Evolutionary conservation across 176 grass and related monocot species (phyloP).

Genomic region (Carex kokanica): DNA sequence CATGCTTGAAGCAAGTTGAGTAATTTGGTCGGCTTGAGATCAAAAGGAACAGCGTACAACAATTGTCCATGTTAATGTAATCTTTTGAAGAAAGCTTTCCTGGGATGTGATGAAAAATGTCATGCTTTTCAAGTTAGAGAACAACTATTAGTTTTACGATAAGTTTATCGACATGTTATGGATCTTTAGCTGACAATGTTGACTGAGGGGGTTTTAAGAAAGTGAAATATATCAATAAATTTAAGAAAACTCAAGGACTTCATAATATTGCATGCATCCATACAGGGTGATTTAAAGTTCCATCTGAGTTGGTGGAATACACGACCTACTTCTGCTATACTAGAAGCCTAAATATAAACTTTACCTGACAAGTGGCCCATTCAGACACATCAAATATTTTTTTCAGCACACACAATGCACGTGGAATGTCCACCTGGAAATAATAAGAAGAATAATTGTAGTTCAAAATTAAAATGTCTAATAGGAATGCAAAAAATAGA

Average conservation of each 20-base stretch:
- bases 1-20: background rate
- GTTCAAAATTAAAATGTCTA: background rate
- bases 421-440: conserved; percentile 90
- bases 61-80: background rate
- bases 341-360: conserved; percentile 4
- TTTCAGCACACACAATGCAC: conserved; percentile 98
- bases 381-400: conserved; percentile 99
- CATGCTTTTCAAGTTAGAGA: background rate
- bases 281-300: background rate
- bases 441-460: conserved; percentile 4
- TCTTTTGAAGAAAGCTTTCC: conserved; percentile 13
- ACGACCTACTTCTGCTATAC: background rate
- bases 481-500: background rate
- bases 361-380: conserved; percentile 99
- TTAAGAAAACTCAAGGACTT: background rate
- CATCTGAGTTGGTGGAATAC: background rate
- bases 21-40: background rate
- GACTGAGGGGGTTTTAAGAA: background rate
- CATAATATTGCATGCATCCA: background rate
- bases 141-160: background rate
- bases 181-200: background rate
- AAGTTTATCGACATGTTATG: background rate
- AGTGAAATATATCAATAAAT: background rate
- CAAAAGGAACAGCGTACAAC: background rate
- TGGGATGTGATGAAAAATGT: background rate